Evolutionary conservation across 768 basidiomycete species (phyloP).

Genomic region (Suillus luteus): DNA sequence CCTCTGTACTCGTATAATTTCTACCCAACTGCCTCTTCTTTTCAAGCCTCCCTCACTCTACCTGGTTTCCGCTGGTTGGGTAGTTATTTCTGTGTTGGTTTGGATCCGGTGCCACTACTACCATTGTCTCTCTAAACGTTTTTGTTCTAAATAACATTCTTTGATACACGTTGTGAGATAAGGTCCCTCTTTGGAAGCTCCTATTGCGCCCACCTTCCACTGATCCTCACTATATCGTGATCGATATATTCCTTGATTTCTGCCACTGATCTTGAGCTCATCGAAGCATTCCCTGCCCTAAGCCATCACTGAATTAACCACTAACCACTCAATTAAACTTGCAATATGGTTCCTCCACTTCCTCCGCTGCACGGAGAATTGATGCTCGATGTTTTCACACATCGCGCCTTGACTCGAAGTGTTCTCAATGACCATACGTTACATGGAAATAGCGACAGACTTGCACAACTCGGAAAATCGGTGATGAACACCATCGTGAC

Average conservation of each 20-base stretch:
- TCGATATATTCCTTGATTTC: not conserved
- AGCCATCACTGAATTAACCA: not conserved
- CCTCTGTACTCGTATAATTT: not conserved
- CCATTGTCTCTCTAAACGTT: not conserved
- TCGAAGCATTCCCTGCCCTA: not conserved
- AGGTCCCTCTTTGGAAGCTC: slow-evolving; percentile 5
- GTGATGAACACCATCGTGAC: slow-evolving; percentile 56
- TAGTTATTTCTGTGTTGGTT: not conserved
- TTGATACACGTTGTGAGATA: not conserved
- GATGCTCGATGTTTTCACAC: slow-evolving; percentile 60
- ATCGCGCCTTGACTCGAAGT: slow-evolving; percentile 32
- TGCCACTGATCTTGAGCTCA: not conserved
- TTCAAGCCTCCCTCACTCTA: not conserved
- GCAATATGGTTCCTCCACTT: slow-evolving; percentile 40
- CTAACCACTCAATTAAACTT: not conserved
- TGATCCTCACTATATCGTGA: not conserved
- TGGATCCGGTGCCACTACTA: not conserved
- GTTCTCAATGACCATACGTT: slow-evolving; percentile 15
- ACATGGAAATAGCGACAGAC: slow-evolving; percentile 51
- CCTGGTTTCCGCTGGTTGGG: not conserved
- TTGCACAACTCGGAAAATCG: slow-evolving; percentile 56
- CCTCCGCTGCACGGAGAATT: slow-evolving; percentile 59
- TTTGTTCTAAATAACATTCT: not conserved
- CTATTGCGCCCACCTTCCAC: not conserved
- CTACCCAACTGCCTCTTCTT: not conserved